These are phyloP conservation scores for Jamesozyma piceae DNA, from an alignment of 805 yeast species.

Conservation along the genomic window DNA sequence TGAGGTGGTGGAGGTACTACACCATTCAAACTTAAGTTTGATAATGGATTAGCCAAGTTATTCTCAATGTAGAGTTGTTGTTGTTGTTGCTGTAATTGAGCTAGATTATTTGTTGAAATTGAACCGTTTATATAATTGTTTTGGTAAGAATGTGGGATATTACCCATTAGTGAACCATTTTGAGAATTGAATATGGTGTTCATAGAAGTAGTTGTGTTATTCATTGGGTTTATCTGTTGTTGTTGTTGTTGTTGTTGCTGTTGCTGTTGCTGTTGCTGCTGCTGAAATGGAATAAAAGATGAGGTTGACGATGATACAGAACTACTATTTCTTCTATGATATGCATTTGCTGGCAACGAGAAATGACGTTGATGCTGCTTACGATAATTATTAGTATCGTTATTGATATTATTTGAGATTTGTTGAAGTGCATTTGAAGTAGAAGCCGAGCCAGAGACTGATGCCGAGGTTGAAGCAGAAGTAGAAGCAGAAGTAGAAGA, in stretches of 20 bases:
- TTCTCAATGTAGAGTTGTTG: slow-evolving; percentile 1
- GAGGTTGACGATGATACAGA: slow-evolving; percentile 13
- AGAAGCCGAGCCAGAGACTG: too few relatives aligned
- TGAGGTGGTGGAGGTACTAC: background rate
- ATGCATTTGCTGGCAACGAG: slow-evolving; percentile 28
- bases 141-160: slow-evolving; percentile 8
- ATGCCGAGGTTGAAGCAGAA: too few relatives aligned
- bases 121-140: background rate
- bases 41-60: slow-evolving; percentile 4
- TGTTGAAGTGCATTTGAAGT: too few relatives aligned
- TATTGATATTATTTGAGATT: slow-evolving; percentile 6
- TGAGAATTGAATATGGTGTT: slow-evolving; percentile 5
- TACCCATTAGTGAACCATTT: slow-evolving; percentile 8
- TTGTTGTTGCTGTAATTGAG: background rate
- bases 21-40: slow-evolving; percentile 3
- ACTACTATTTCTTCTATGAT: slow-evolving; percentile 25
- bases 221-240: slow-evolving; percentile 4
- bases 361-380: slow-evolving; percentile 27
- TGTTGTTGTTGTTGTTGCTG: slow-evolving; percentile 7
- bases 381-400: slow-evolving; percentile 8
- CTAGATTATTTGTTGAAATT: background rate
- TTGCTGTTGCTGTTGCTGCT: slow-evolving; percentile 7
- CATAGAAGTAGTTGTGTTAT: slow-evolving; percentile 3
- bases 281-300: slow-evolving; percentile 4
- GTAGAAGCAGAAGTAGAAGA: background rate